phyloP scores from a whole-genome alignment of 169 alveolate species.

The Eimeria praecox region DNA sequence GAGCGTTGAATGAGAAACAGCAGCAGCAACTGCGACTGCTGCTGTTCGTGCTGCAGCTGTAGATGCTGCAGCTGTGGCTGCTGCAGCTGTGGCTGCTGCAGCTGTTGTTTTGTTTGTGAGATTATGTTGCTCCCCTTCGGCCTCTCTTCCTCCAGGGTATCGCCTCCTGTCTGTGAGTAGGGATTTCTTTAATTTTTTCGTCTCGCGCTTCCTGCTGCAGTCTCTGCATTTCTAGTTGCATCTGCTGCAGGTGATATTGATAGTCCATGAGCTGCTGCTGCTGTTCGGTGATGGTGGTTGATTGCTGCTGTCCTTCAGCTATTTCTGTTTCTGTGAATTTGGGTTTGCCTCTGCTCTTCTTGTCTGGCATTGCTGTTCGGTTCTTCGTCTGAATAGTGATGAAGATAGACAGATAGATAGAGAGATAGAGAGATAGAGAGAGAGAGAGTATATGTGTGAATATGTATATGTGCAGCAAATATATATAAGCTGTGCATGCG shows the following conservation, averaged over 20 bases:
- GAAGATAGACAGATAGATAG: too few species aligned
- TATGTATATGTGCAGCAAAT: too few species aligned
- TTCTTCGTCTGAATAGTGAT: background rate
- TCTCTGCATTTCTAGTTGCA: slow-evolving; percentile 3
- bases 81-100: background rate
- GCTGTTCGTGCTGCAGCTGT: background rate
- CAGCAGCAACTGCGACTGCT: background rate
- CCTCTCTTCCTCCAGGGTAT: background rate
- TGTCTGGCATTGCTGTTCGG: background rate
- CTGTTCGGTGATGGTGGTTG: background rate
- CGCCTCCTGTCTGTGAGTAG: background rate
- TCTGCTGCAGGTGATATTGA: background rate
- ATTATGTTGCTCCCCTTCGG: background rate
- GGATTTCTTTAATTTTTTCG: background rate
- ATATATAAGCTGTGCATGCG: background rate
- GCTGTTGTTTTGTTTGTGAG: background rate
- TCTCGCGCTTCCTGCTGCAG: background rate
- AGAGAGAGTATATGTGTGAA: too few species aligned
- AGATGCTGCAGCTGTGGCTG: background rate
- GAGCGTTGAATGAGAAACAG: background rate
- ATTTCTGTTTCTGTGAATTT: background rate
- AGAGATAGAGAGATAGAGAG: too few species aligned
- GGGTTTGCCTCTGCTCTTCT: background rate
- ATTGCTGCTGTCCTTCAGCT: slow-evolving; percentile 5
- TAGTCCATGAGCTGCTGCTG: background rate